phyloP scores from a whole-genome alignment of 2,329 filamentous ascomycete species.

The Passalora sequoiae region DNA sequence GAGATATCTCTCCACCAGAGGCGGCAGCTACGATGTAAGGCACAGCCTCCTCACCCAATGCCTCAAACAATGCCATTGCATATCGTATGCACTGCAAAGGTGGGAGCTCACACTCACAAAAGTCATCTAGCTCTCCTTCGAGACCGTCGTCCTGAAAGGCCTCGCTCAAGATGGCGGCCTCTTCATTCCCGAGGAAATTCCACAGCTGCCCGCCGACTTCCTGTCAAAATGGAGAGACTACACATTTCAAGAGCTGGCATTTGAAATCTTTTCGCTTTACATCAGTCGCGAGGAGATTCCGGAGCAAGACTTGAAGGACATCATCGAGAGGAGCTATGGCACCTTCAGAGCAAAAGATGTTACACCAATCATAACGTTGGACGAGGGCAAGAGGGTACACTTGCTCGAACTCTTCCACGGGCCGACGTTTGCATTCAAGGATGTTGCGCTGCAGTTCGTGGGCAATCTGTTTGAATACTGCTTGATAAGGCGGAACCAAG shows the following conservation, averaged over 20 bases:
- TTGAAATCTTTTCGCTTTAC: constrained; percentile 80
- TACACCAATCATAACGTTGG: constrained; percentile 73
- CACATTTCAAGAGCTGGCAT: constrained; percentile 75
- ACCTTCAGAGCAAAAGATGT: constrained; percentile 78
- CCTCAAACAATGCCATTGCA: constrained; percentile 3
- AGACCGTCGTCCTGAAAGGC: constrained; percentile 84
- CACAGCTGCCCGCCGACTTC: constrained; percentile 59
- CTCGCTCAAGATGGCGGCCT: constrained; percentile 81
- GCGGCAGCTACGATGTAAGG: constrained; percentile 58
- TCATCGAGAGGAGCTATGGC: constrained; percentile 79
- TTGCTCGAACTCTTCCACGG: constrained; percentile 95
- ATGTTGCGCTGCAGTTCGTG: constrained; percentile 86
- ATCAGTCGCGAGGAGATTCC: constrained; percentile 82
- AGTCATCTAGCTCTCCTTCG: constrained; percentile 68
- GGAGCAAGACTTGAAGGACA: constrained; percentile 68
- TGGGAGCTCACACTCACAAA: constrained; percentile 31
- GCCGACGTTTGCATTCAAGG: constrained; percentile 92
- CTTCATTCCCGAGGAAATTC: constrained; percentile 81
- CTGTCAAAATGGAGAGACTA: constrained; percentile 68
- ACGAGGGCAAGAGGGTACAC: constrained; percentile 67
- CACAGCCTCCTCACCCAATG: constrained; percentile 2
- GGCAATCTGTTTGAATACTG: constrained; percentile 97
- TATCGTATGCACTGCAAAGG: constrained; percentile 6
- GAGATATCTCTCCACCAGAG: constrained; percentile 58
- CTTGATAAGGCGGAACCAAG: constrained; percentile 65